Evolutionary conservation across 2,329 filamentous ascomycete genomes (phyloP), one percentile per base, ranked within the genome.

Genomic region (Nemania sp.): DNA sequence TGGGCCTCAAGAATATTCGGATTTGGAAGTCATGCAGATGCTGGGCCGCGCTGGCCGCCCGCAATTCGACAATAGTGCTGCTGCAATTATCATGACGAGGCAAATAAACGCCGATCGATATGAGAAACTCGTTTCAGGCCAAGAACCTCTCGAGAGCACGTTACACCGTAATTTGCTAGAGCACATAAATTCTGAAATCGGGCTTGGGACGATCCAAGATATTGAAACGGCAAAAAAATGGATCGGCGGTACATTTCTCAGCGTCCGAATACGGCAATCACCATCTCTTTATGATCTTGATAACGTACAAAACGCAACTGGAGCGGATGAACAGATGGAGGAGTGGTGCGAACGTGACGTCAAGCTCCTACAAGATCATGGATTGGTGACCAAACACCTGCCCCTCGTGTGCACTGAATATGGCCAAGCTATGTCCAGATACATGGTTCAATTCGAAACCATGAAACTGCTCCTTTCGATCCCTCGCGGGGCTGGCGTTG

Each of bases 1-100:
- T 6, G 77, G 72, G 6, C 64, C 82, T 31, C 81, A 84, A 50
- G 89, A 94, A 67, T 91, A 91, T 61, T 85, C 89, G 0, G 90
- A 94, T 66, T 76, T 95, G 5, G 90, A 95, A 61, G 81, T 93
- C 57, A 93, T 93, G 86, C 90, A 96, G 64, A 95, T 96, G 90
- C 80, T 95, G 43, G 90, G 90, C 6, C 84, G 90, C 59, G 90
- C 90, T 45, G 90, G 91, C 1, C 79, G 90, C 17, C 90, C 91
- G 5, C 91, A 95, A 65, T 95, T 92, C 58, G 91, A 93, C 62
- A 79, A 83, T 44, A 89, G 76, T 53, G 90, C 89, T 3, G 80
- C 85, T 33, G 91, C 89, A 9, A 84, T 94, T 14, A 92, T 96
- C 49, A 83, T 96, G 75, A 94, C 90, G 0, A 80, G 82, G 20